phyloP scores from a whole-genome alignment of 148 eudicot species.

The Fagopyrum tataricum region DNA sequence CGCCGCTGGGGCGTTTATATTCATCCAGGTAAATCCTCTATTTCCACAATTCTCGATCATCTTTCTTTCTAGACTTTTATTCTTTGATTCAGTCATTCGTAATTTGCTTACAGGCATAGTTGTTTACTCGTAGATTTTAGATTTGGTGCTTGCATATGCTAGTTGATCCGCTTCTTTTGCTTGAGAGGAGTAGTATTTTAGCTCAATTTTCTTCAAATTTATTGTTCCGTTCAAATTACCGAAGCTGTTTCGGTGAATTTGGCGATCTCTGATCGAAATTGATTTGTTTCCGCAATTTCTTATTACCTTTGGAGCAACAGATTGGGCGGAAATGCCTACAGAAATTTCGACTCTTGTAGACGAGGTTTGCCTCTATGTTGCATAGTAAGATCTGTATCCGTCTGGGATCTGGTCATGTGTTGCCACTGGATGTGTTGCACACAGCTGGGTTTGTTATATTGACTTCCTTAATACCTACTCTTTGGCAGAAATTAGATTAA shows the following conservation, averaged over 20 bases:
- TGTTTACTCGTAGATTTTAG: not conserved
- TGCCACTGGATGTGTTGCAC: not conserved
- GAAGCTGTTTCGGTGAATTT: not conserved
- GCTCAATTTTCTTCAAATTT: not conserved
- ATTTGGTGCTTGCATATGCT: not conserved
- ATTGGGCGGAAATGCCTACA: not conserved
- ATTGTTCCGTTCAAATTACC: not conserved
- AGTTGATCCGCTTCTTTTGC: not conserved
- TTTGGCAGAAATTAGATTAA: not conserved
- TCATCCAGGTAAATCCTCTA: constrained; percentile 55
- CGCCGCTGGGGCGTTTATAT: constrained; percentile 66
- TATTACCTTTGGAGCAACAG: not conserved
- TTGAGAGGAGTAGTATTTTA: not conserved
- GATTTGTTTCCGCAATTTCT: not conserved
- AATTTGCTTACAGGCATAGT: not conserved
- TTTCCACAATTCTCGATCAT: not conserved
- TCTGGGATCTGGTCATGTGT: not conserved
- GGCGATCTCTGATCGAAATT: not conserved
- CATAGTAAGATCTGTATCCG: not conserved
- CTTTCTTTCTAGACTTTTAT: not conserved
- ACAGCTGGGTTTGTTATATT: not conserved
- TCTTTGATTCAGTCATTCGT: not conserved
- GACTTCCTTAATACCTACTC: not conserved
- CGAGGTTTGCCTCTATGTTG: not conserved
- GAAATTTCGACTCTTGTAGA: not conserved